Evolutionary conservation across 805 yeast species (phyloP), one percentile per base, ranked within the genome.

Genomic region (Nakazawaea anatomiae): DNA sequence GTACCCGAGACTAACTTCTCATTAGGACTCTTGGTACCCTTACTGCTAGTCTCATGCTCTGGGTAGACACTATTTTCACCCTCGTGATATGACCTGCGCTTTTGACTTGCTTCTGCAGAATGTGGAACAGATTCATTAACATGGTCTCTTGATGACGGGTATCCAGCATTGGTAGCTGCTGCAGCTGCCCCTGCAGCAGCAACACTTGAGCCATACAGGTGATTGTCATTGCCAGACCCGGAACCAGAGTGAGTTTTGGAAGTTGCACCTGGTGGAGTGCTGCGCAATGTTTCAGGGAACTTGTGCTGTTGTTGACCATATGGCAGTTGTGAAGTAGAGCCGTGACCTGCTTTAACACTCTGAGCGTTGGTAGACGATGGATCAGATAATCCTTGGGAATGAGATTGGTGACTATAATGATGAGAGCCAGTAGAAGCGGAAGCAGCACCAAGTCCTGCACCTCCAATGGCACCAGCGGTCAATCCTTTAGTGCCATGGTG

Each of bases 21-120:
- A 38, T 34, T 42, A 32, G 51, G 46, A 25, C 31, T 14, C 28
- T 36, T 45, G 14, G 36, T 38, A 11, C 30, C 31, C 14, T 44
- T 31, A 30, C 4, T 4, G n/a, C 25, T 14, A 12, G 8, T 47
- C 27, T 47, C 46, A 27, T 48, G 51, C 1, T 43, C 47, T 35
- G 51, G 51, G 32, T 42, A 48, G 2, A 48, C 51, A 30, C 47
- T 42, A 25, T 48, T 48, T 32, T 48, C 51, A 30, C 31, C 11
- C 14, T 48, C 47, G 25, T 48, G 44, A 28, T 9, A 11, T 7
- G 46, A 42, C 27, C n/a, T 38, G 14, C 34, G 47, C 9, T 12
- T 28, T 39, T 42, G 10, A 14, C 39, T 36, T 14, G 38, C 51
- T 40, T 42, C 31, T 12, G 47, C 32, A 6, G 51, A 48, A 14